These are phyloP conservation scores for Xylariaceae sp. DNA, from an alignment of 2,329 filamentous ascomycete species.

Conservation along the genomic window DNA sequence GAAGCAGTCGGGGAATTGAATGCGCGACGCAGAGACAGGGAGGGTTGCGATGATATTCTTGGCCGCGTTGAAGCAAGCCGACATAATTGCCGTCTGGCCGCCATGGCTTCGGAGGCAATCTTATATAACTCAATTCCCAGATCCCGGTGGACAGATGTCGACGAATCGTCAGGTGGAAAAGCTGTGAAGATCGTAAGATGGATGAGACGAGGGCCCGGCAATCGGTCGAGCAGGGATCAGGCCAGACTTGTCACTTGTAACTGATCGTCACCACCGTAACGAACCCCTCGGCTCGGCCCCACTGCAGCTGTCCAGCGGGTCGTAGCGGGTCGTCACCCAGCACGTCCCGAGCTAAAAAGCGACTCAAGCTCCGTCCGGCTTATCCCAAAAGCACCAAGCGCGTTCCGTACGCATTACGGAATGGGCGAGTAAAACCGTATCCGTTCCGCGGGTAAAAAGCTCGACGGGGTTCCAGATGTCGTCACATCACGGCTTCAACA, in stretches of 20 bases:
- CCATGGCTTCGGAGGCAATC: conserved; percentile 19
- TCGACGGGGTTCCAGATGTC: too few relatives aligned
- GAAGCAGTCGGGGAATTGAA: conserved; percentile 21
- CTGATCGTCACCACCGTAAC: too few relatives aligned
- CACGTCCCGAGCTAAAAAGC: too few relatives aligned
- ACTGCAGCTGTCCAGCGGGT: too few relatives aligned
- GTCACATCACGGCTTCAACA: too few relatives aligned
- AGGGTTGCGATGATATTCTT: conserved; percentile 16
- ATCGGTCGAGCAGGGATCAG: neutral
- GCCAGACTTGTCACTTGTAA: neutral
- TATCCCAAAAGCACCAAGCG: too few relatives aligned
- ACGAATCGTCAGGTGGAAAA: neutral
- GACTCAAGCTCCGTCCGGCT: too few relatives aligned
- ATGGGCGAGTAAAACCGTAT: too few relatives aligned
- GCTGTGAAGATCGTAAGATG: neutral
- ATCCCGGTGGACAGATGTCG: neutral
- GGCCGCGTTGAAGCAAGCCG: conserved; percentile 23
- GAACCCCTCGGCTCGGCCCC: too few relatives aligned
- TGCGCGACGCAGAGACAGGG: conserved; percentile 19
- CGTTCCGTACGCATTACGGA: too few relatives aligned
- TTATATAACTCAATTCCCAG: neutral
- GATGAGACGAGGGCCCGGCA: neutral
- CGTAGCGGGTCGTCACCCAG: too few relatives aligned
- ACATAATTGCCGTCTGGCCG: conserved; percentile 26
- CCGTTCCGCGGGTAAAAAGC: too few relatives aligned